These are phyloP conservation scores for Blastocystis sp. DNA, from an alignment of 352 stramenopile species.

Conservation along the genomic window DNA sequence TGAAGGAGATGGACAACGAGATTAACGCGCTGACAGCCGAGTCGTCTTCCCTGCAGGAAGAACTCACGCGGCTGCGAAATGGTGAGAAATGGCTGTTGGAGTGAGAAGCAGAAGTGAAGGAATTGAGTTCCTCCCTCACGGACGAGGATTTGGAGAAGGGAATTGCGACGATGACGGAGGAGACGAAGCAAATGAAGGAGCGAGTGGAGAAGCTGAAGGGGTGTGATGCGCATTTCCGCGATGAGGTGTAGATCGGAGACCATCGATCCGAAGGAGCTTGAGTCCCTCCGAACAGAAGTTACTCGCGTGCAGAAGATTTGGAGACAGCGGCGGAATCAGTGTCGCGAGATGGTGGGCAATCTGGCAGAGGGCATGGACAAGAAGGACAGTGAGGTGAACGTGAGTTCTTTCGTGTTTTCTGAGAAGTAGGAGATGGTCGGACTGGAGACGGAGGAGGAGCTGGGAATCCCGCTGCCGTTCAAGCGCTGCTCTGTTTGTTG, in stretches of 20 bases:
- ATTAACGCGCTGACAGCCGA: constrained; percentile 7
- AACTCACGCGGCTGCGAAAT: constrained; percentile 21
- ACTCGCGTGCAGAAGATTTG: constrained; percentile 54
- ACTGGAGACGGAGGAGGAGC: constrained; percentile 58
- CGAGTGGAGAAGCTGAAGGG: constrained; percentile 23
- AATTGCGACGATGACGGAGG: constrained; percentile 13
- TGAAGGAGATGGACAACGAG: constrained; percentile 60
- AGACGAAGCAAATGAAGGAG: constrained; percentile 48
- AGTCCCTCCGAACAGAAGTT: constrained; percentile 1
- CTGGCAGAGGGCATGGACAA: constrained; percentile 62
- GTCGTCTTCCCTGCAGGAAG: neutral
- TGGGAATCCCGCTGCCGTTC: constrained; percentile 59
- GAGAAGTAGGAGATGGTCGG: constrained; percentile 42
- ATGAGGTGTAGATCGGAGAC: constrained; percentile 16
- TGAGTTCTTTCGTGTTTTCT: neutral
- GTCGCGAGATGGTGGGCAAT: constrained; percentile 49
- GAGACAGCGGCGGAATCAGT: constrained; percentile 39
- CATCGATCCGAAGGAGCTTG: constrained; percentile 53
- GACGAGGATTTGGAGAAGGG: constrained; percentile 55
- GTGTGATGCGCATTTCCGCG: neutral
- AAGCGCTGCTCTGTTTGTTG: constrained; percentile 15
- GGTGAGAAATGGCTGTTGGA: neutral
- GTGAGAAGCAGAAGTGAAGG: constrained; percentile 55
- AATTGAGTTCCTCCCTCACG: constrained; percentile 46
- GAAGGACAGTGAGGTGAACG: neutral